Evolutionary conservation across 2,329 filamentous ascomycete species (phyloP).

Genomic region (Cytospora piceicola): DNA sequence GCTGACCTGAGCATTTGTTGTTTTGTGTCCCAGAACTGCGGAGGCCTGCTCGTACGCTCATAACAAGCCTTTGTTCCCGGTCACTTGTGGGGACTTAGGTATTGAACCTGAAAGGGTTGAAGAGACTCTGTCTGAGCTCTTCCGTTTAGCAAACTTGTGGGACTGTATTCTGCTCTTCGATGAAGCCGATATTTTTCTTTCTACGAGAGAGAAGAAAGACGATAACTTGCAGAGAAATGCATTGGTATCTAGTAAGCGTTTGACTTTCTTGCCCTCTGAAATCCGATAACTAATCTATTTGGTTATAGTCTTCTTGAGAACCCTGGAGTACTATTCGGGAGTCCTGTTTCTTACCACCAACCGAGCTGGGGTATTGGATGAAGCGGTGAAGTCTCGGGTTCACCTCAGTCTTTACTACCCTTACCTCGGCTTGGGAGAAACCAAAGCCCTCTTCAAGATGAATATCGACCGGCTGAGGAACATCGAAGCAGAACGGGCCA

Average conservation of each 20-base stretch:
- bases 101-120: conserved; percentile 35
- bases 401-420: conserved; percentile 41
- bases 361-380: conserved; percentile 36
- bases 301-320: conserved; percentile 11
- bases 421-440: conserved; percentile 16
- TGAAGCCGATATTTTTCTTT: conserved; percentile 49
- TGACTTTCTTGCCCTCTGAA: not conserved
- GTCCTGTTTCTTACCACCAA: conserved; percentile 45
- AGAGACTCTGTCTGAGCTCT: conserved; percentile 35
- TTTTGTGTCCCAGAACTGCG: conserved; percentile 35
- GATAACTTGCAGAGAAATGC: conserved; percentile 39
- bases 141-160: conserved; percentile 36
- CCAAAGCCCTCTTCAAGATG: conserved; percentile 25
- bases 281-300: too few relatives aligned
- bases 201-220: conserved; percentile 30
- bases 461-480: not conserved
- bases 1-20: too few relatives aligned
- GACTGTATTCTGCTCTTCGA: too few relatives aligned
- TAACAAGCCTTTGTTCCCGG: conserved; percentile 39
- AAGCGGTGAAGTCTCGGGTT: conserved; percentile 35
- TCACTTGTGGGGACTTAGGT: conserved; percentile 40
- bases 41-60: conserved; percentile 41
- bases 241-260: conserved; percentile 33
- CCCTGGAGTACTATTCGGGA: conserved; percentile 38
- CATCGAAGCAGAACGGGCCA: conserved; percentile 5